These are phyloP conservation scores for Artemisia tridentata DNA, from an alignment of 129 eudicot species.

Conservation along the genomic window DNA sequence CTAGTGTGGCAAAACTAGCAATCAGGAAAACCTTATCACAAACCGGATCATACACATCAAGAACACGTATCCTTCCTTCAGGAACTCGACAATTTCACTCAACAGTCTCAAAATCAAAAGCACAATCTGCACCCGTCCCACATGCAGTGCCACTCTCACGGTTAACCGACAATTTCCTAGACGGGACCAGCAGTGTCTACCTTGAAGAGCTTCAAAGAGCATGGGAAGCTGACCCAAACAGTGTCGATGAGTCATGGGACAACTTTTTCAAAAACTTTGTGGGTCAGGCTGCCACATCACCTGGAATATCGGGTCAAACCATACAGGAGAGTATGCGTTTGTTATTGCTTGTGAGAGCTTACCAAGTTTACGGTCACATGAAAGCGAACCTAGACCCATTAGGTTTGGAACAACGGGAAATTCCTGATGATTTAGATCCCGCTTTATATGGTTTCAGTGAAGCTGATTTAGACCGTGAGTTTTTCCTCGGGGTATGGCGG, in stretches of 20 bases:
- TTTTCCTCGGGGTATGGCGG: conserved; percentile 86
- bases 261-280: conserved; percentile 86
- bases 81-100: conserved; percentile 52
- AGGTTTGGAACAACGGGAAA: conserved; percentile 61
- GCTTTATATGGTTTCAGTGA: conserved; percentile 73
- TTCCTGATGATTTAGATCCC: conserved; percentile 80
- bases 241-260: conserved; percentile 98
- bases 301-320: conserved; percentile 94
- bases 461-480: conserved; percentile 88
- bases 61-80: conserved; percentile 35
- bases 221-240: conserved; percentile 91
- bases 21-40: conserved; percentile 54
- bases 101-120: conserved; percentile 58
- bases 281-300: conserved; percentile 82
- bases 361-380: conserved; percentile 93
- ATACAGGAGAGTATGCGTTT: conserved; percentile 95
- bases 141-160: conserved; percentile 86
- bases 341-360: conserved; percentile 84
- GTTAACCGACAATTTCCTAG: conserved; percentile 84
- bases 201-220: conserved; percentile 95
- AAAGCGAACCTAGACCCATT: conserved; percentile 85
- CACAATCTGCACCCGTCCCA: conserved; percentile 73
- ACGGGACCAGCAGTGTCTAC: conserved; percentile 92
- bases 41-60: conserved; percentile 45
- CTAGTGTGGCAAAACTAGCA: conserved; percentile 71